A percentile compares a stretch with the other conserved stretches of the same genome.
Conservation (phyloP, 371 early-diverging fungal genomes). For the Ordospora colligata region DNA sequence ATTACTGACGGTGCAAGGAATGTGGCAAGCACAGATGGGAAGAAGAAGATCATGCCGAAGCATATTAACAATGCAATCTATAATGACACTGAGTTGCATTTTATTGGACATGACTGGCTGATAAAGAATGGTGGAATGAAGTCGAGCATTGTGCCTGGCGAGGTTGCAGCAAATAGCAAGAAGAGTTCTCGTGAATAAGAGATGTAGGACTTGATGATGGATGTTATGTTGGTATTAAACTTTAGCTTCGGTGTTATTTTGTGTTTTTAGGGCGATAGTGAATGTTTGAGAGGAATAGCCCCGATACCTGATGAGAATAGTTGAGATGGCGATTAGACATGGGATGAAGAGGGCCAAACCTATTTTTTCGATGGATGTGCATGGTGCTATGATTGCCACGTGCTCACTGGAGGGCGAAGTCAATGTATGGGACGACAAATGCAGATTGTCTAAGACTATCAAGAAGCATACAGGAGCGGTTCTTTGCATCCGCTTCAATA, state of each 20-base stretch:
- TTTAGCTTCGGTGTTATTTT: background rate
- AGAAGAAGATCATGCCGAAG: conserved; percentile 62
- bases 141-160: background rate
- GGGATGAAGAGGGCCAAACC: conserved; percentile 35
- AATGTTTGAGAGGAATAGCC: background rate
- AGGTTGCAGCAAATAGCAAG: conserved; percentile 5
- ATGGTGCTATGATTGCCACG: background rate
- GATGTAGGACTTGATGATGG: background rate
- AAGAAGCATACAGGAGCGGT: conserved; percentile 56
- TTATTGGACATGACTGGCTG: conserved; percentile 53
- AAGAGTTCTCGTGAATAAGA: background rate
- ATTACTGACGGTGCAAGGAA: conserved; percentile 59
- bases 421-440: conserved; percentile 30
- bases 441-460: conserved; percentile 5
- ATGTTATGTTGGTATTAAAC: background rate
- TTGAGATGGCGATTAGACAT: conserved; percentile 8
- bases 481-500: conserved; percentile 48
- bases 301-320: conserved; percentile 39
- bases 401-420: conserved; percentile 41
- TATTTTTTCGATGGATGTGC: conserved; percentile 43
- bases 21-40: conserved; percentile 56
- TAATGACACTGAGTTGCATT: conserved; percentile 58
- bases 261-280: background rate
- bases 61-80: conserved; percentile 58
- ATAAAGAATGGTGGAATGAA: conserved; percentile 57